Base-by-base conservation (phyloP, 2,329 filamentous ascomycete species). In the Fusarium palustre region DNA sequence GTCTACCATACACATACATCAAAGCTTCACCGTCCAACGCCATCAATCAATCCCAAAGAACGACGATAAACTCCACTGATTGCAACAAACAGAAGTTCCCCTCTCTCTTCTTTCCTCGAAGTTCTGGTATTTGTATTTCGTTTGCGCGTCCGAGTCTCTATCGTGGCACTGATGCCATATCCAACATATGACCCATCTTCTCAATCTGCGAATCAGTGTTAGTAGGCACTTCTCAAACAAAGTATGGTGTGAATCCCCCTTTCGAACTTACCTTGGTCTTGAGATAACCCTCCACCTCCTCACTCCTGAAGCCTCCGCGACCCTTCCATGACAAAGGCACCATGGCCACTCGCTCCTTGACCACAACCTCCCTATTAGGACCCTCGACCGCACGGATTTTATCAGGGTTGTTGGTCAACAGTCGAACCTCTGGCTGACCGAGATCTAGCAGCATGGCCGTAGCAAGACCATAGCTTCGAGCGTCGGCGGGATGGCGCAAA, bases 361-460 rank as follows among this genome's bases (percentile, higher is more conserved):
- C 96, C 11, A 91, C 86, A 15, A 99, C 86, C 81, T 99, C 95
- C 13, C 94, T 84, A 70, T 92, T 92, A 0, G 94, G 94, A 0
- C 96, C 96, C 79, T 99, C 96, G 1, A 99, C 92, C 0, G 96
- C 96, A 18, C 93, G 86, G 42, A 99, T 92, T 83, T 99, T 99
- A 74, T 99, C 96, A 0, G 96, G 96, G 75, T 99, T 99, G 79
- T 99, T 99, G 12, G 96, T 99, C 73, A 99, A 82, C 52, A 99
- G 82, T 36, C 92, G 86, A 55, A 98, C 90, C 30, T 94, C 92
- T 15, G 82, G 79, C 72, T 97, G 86, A 0, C 93, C 94, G 31
- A 99, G 82, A 81, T 99, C 96, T 64, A 90, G 85, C 55, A 99
- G 84, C 86, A 99, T 98, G 0, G 95, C 94, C 2, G 96, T 99